Evolutionary conservation across 2,329 filamentous ascomycete species (phyloP), one percentile per base, ranked within the genome.

Genomic region (Sclerotinia borealis): DNA sequence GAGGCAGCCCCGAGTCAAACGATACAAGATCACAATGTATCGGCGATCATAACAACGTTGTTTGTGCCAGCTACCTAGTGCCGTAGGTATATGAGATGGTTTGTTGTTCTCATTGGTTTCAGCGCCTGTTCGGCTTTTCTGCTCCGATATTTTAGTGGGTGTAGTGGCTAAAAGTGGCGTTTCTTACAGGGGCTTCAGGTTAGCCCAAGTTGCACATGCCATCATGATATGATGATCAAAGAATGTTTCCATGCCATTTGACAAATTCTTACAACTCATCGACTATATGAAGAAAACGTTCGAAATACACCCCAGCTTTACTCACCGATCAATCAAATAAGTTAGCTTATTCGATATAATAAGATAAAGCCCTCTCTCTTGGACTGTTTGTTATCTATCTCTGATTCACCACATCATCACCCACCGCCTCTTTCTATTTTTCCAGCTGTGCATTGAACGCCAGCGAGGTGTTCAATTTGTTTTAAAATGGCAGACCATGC

Each of bases 401-500:
- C 27, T 9, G 47, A 39, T 45, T 59, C 55, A 25, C 29, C 55
- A 34, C 31, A 59, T 37, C 55, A 59, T 48, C 29, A 49, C 22
- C 56, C 56, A 59, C 56, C 56, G 56, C 56, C 19, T 37, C 56
- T 59, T 59, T n/a, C 6, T n/a, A 37, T 27, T 27, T 29, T 9
- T 49, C 17, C 9, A 36, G 43, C 43, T 49, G 22, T 49, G 34
- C 43, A 29, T 49, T 29, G 34, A 59, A 37, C 31, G 43, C 31
- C 56, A 37, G 41, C 43, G 22, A 59, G 29, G 31, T 49, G 11
- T 9, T 36, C 10, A 22, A 10, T 29, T 27, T n/a, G 8, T 9
- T 9, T 27, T 31, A 55, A 29, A 11, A 72, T 72, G 70, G 69
- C 66, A 60, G 65, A 68, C 13, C 60, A 66, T 31, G 34, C 64